These are phyloP conservation scores for Tricholoma terreum DNA, from an alignment of 768 basidiomycete genomes.

Conservation along the genomic window DNA sequence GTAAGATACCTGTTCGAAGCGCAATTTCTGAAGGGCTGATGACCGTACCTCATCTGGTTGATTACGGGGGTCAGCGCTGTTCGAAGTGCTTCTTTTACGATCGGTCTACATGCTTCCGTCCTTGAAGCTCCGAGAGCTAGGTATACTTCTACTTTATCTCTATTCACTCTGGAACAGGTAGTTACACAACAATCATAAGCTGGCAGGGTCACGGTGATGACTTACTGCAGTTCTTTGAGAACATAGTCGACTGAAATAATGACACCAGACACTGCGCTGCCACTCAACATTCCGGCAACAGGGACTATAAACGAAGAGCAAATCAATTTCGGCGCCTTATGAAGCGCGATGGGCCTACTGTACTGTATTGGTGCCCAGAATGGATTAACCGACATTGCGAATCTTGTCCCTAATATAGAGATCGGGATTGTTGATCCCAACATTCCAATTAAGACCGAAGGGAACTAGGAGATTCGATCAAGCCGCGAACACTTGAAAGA, in stretches of 20 bases:
- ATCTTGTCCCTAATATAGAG: slow-evolving; percentile 70
- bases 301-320: slow-evolving; percentile 49
- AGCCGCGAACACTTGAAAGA: not conserved
- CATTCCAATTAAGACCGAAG: slow-evolving; percentile 64
- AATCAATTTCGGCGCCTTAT: not conserved
- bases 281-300: slow-evolving; percentile 84
- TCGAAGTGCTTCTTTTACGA: slow-evolving; percentile 75
- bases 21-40: not conserved
- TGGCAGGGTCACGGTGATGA: slow-evolving; percentile 8
- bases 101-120: slow-evolving; percentile 78
- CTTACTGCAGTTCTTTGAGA: slow-evolving; percentile 74
- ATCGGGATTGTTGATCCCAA: slow-evolving; percentile 76
- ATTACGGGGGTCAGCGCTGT: slow-evolving; percentile 78
- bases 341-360: slow-evolving; percentile 41
- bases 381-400: slow-evolving; percentile 71
- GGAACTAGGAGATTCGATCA: slow-evolving; percentile 46
- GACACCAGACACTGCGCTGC: slow-evolving; percentile 72
- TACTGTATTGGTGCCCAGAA: slow-evolving; percentile 87
- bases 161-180: slow-evolving; percentile 56
- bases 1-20: not conserved
- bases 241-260: slow-evolving; percentile 68
- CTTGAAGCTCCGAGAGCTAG: slow-evolving; percentile 84
- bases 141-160: slow-evolving; percentile 82
- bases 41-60: slow-evolving; percentile 75
- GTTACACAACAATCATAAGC: not conserved